Percentiles rank a stretch among this genome's conserved stretches.
phyloP scores from a whole-genome alignment of 306 rosid species.

The Coriaria nepalensis region DNA sequence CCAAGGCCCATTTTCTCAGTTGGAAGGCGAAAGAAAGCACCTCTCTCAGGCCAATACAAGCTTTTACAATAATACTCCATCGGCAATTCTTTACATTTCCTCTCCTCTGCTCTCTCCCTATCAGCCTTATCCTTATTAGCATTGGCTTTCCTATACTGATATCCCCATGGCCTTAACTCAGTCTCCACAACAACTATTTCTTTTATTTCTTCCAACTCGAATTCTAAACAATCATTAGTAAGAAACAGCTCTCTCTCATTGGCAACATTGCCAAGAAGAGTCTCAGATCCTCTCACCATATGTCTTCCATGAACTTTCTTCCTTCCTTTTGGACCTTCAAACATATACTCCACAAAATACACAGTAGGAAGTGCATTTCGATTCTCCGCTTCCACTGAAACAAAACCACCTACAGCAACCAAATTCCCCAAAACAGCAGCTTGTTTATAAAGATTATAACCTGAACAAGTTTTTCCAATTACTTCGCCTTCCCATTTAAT shows the following conservation, averaged over 20 bases:
- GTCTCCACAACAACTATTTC: conserved; percentile 32
- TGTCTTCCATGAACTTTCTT: conserved; percentile 82
- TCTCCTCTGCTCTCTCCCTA: conserved; percentile 70
- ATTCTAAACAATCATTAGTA: conserved; percentile 55
- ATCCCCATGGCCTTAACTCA: conserved; percentile 58
- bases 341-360: conserved; percentile 73
- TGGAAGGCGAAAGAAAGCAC: conserved; percentile 66
- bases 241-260: conserved; percentile 80
- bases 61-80: conserved; percentile 71
- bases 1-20: conserved; percentile 55
- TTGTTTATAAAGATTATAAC: conserved; percentile 34
- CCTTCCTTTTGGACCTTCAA: conserved; percentile 43
- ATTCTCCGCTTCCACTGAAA: conserved; percentile 50
- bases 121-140: conserved; percentile 38
- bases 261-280: conserved; percentile 87
- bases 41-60: conserved; percentile 77
- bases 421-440: conserved; percentile 50
- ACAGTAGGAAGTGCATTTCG: conserved; percentile 38
- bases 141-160: conserved; percentile 58
- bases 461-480: conserved; percentile 45
- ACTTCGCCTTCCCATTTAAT: conserved; percentile 53
- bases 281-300: conserved; percentile 57
- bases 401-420: conserved; percentile 54
- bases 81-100: conserved; percentile 61
- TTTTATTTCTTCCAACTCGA: conserved; percentile 39